Evolutionary conservation across 345 rosid genomes (phyloP).

Genomic region (Citrus inodora): DNA sequence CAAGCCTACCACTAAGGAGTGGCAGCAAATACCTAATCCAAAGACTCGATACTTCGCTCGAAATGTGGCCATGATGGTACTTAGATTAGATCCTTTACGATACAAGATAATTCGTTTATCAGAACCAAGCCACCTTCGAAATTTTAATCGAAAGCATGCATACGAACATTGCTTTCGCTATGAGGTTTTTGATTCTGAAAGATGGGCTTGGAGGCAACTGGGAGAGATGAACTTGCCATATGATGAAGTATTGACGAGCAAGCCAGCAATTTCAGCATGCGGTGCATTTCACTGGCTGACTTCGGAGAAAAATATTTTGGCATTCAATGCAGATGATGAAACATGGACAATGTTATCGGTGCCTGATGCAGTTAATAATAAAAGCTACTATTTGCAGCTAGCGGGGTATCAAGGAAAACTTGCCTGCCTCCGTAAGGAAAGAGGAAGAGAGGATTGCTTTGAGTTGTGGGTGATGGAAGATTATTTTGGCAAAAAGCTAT

Average conservation of each 20-base stretch:
- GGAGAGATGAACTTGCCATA: not conserved
- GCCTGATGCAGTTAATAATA: not conserved
- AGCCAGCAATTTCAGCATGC: not conserved
- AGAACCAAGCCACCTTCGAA: not conserved
- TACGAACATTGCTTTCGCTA: not conserved
- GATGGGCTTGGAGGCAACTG: conserved; percentile 10
- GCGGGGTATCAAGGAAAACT: not conserved
- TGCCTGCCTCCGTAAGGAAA: not conserved
- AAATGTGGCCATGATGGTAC: conserved; percentile 10
- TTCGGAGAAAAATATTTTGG: not conserved
- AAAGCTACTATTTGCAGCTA: not conserved
- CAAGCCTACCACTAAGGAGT: conserved; percentile 25
- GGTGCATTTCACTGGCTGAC: conserved; percentile 14
- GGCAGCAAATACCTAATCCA: conserved; percentile 17
- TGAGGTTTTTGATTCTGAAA: conserved; percentile 16
- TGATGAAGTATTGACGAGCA: not conserved
- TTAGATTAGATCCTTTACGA: conserved; percentile 15
- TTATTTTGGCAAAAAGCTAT: not conserved
- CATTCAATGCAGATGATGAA: not conserved
- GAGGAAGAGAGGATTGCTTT: not conserved
- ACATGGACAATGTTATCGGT: not conserved
- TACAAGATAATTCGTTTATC: conserved; percentile 18
- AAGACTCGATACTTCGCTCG: not conserved
- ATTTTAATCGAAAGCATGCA: not conserved
- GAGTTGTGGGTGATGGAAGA: conserved; percentile 1